Evolutionary conservation across 78 protist species (phyloP).

Genomic region (Kipferlia bialata): DNA sequence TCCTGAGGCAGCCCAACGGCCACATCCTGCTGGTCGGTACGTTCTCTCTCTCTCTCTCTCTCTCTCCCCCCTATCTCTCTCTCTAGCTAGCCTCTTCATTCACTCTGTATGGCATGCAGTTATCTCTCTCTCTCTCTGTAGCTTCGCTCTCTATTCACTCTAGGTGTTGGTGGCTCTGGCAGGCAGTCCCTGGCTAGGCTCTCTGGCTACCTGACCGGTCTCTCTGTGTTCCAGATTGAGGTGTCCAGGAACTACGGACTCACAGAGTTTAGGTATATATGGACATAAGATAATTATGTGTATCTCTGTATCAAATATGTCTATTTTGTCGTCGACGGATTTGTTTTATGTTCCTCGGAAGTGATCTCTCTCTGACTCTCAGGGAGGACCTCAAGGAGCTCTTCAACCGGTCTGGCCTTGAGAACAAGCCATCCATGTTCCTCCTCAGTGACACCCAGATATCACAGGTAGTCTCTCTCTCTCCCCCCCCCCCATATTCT

Average conservation of each 20-base stretch:
- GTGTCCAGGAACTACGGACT: conserved; percentile 28
- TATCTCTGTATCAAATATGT: neutral
- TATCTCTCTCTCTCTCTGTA: too few relatives aligned
- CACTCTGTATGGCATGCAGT: too few relatives aligned
- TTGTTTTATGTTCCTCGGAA: neutral
- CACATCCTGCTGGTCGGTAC: conserved; percentile 64
- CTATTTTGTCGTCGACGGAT: neutral
- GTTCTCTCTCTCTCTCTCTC: too few relatives aligned
- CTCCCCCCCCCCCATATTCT: too few relatives aligned
- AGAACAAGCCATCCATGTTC: conserved; percentile 31
- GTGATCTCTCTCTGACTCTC: too few relatives aligned
- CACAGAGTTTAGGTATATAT: conserved; percentile 29
- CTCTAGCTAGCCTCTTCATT: too few relatives aligned
- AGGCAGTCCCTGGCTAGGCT: conserved; percentile 51
- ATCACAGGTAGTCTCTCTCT: neutral
- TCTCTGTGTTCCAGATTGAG: conserved; percentile 38
- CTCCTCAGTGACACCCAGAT: conserved; percentile 43
- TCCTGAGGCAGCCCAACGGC: conserved; percentile 44
- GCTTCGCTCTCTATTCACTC: too few relatives aligned
- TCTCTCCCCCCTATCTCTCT: too few relatives aligned
- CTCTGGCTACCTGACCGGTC: conserved; percentile 34
- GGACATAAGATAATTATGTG: neutral
- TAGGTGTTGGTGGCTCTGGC: conserved; percentile 58
- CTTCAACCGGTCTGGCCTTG: conserved; percentile 21
- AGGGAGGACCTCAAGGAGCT: conserved; percentile 46